Evolutionary conservation across 2,329 filamentous ascomycete species (phyloP).

Genomic region (Talaromyces rugulosus): DNA sequence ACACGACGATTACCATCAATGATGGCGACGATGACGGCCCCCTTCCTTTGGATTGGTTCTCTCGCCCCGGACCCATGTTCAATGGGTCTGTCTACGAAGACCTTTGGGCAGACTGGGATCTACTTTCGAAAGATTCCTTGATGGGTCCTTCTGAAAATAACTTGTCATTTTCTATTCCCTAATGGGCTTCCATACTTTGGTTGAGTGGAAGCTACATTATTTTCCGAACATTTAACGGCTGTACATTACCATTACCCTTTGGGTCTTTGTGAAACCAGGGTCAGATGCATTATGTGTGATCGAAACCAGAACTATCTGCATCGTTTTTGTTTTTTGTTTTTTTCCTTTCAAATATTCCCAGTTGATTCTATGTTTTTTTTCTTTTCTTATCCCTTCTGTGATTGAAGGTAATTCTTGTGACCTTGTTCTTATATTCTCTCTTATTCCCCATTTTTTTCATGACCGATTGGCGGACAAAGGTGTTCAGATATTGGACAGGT

Average conservation of each 20-base stretch:
- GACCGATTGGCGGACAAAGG: slow-evolving; percentile 12
- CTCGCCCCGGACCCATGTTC: slow-evolving; percentile 24
- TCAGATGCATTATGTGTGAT: slow-evolving; percentile 1
- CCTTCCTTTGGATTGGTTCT: slow-evolving; percentile 31
- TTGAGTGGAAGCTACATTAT: neutral
- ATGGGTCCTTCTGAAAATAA: neutral
- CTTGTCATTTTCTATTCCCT: slow-evolving; percentile 11
- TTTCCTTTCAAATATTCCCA: slow-evolving; percentile 3
- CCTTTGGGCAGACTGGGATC: slow-evolving; percentile 33
- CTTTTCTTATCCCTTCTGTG: neutral
- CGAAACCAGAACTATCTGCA: neutral
- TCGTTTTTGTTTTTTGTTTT: neutral
- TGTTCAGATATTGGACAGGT: slow-evolving; percentile 13
- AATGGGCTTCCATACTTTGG: neutral
- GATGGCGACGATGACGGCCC: slow-evolving; percentile 24
- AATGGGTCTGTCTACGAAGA: slow-evolving; percentile 22
- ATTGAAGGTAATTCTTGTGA: neutral
- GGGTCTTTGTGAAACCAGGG: slow-evolving; percentile 16
- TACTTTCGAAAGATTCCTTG: slow-evolving; percentile 20
- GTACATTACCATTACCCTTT: neutral
- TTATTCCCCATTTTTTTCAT: neutral
- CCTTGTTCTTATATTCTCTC: slow-evolving; percentile 1
- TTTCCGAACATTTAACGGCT: neutral
- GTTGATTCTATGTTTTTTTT: neutral
- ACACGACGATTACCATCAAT: slow-evolving; percentile 25